Evolutionary conservation across 306 rosid species (phyloP).

Genomic region (Quercus rubra): DNA sequence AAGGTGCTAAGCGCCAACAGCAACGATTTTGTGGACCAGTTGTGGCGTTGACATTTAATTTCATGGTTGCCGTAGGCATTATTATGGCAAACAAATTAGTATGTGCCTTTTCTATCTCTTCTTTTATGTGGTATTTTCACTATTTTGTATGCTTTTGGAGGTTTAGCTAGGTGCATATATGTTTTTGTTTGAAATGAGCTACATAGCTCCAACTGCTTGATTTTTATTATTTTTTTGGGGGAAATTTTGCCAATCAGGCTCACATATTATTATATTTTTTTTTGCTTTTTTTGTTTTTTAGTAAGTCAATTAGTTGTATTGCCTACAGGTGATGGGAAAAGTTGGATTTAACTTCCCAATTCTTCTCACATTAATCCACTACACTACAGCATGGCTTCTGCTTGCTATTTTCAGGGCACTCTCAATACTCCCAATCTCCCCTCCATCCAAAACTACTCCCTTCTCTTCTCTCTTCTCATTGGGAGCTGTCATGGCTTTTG

Average conservation of each 20-base stretch:
- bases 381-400: conserved; percentile 73
- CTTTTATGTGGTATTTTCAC: background rate
- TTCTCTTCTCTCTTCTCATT: conserved; percentile 83
- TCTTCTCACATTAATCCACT: conserved; percentile 82
- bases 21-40: conserved; percentile 79
- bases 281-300: too few relatives aligned
- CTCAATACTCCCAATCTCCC: conserved; percentile 77
- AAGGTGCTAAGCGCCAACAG: conserved; percentile 92
- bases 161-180: background rate
- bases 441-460: conserved; percentile 85
- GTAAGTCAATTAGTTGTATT: background rate
- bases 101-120: background rate
- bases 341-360: conserved; percentile 91
- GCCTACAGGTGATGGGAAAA: conserved; percentile 84
- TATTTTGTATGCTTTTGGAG: background rate
- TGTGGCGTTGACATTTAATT: conserved; percentile 79
- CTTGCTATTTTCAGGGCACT: conserved; percentile 74
- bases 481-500: conserved; percentile 93
- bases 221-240: background rate
- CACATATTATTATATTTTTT: too few relatives aligned
- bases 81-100: conserved; percentile 85
- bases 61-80: conserved; percentile 68
- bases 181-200: background rate
- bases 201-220: background rate
- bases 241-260: background rate